Percentiles rank a stretch among this genome's conserved stretches.
Conservation (phyloP, 1,139 yeast genomes). For the Yamadazyma epiphylla region DNA sequence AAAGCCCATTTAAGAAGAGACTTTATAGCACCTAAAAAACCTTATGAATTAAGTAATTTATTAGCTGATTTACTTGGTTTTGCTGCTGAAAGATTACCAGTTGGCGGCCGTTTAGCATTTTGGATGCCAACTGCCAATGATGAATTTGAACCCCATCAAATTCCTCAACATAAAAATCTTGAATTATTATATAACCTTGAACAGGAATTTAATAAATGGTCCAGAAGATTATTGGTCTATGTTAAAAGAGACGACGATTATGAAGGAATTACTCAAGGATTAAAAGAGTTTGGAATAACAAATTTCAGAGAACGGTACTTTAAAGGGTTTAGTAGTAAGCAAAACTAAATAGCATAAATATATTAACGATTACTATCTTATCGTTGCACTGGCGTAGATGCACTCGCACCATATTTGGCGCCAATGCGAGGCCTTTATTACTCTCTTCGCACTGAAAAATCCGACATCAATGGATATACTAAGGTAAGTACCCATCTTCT, state of each 20-base stretch:
- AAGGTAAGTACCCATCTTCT: conserved; percentile 14
- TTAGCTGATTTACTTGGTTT: conserved; percentile 73
- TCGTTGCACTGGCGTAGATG: too few species aligned
- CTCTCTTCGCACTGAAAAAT: too few species aligned
- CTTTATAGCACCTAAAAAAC: conserved; percentile 90
- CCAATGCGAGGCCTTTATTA: too few species aligned
- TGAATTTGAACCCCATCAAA: conserved; percentile 65
- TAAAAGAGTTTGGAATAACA: conserved; percentile 36
- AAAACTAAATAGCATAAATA: too few species aligned
- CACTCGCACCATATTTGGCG: too few species aligned
- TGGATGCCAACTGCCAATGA: conserved; percentile 99
- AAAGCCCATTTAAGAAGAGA: conserved; percentile 75
- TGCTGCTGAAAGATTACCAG: conserved; percentile 66
- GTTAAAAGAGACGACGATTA: conserved; percentile 58
- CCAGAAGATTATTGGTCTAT: conserved; percentile 79
- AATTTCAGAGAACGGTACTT: conserved; percentile 83
- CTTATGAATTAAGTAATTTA: conserved; percentile 74
- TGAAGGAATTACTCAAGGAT: conserved; percentile 54
- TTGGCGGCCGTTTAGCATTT: conserved; percentile 78
- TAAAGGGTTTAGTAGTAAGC: conserved; percentile 49
- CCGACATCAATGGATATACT: conserved; percentile 22
- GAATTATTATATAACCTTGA: conserved; percentile 72
- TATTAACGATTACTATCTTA: too few species aligned
- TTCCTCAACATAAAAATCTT: conserved; percentile 75
- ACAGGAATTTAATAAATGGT: conserved; percentile 91